A percentile compares a stretch with the other conserved stretches of the same genome.
phyloP scores from a whole-genome alignment of 2,329 filamentous ascomycete genomes.

The Penicillium sp. region DNA sequence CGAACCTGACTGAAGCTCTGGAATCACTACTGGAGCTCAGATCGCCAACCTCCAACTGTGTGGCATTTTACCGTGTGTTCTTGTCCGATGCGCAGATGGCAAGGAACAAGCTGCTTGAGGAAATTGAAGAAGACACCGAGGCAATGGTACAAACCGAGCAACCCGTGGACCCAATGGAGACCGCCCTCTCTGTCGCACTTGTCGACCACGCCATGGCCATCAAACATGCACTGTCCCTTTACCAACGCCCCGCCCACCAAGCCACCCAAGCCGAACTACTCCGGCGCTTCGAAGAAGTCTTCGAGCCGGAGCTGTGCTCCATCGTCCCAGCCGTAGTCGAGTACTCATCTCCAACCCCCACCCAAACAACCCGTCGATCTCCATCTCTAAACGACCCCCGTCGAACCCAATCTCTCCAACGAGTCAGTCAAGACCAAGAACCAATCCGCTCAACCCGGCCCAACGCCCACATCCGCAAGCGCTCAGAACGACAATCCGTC shows the following conservation, averaged over 20 bases:
- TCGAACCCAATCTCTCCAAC: conserved; percentile 23
- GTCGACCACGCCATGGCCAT: conserved; percentile 86
- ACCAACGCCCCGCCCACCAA: conserved; percentile 58
- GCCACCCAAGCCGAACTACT: conserved; percentile 40
- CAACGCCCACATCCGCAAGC: conserved; percentile 30
- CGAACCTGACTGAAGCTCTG: conserved; percentile 69
- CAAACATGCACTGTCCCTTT: conserved; percentile 71
- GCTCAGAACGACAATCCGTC: conserved; percentile 38
- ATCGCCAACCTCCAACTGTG: conserved; percentile 67
- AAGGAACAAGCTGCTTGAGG: conserved; percentile 41
- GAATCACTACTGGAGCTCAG: conserved; percentile 74
- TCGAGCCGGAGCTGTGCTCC: conserved; percentile 62
- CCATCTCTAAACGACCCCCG: conserved; percentile 27
- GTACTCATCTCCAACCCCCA: conserved; percentile 35
- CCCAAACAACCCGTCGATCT: conserved; percentile 42
- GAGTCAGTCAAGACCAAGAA: conserved; percentile 39
- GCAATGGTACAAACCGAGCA: conserved; percentile 50
- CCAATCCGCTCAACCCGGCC: conserved; percentile 33
- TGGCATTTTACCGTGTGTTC: conserved; percentile 72
- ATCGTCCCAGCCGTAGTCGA: conserved; percentile 48
- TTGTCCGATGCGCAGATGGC: conserved; percentile 52
- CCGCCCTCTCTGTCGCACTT: conserved; percentile 76
- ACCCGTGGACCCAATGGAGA: conserved; percentile 59
- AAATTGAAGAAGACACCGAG: conserved; percentile 47
- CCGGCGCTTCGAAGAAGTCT: conserved; percentile 39